A percentile compares a stretch with the other conserved stretches of the same genome.
Conservation (phyloP, 2,329 filamentous ascomycete species). For the Clonostachys chloroleuca region DNA sequence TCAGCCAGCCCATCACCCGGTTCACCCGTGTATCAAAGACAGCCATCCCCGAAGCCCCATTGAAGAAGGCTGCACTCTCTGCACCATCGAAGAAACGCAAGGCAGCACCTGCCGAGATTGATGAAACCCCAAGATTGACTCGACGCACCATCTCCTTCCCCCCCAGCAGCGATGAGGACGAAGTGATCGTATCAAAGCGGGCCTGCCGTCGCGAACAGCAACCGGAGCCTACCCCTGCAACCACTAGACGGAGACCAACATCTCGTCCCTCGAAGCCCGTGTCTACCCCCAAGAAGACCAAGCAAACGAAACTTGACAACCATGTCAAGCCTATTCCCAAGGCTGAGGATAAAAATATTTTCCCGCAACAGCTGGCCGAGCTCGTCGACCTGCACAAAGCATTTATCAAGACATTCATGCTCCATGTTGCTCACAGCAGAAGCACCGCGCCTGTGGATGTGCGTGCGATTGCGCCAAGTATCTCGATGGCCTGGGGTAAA, state of each 20-base stretch:
- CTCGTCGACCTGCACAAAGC: conserved; percentile 60
- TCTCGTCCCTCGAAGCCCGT: conserved; percentile 17
- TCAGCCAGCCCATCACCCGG: conserved; percentile 27
- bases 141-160: conserved; percentile 21
- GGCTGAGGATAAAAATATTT: conserved; percentile 12
- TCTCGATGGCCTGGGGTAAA: conserved; percentile 70
- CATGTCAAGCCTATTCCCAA: conserved; percentile 22
- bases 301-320: conserved; percentile 32
- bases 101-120: conserved; percentile 14
- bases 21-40: conserved; percentile 45
- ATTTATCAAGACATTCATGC: conserved; percentile 62
- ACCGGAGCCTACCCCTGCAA: conserved; percentile 1
- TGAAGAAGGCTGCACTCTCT: conserved; percentile 26
- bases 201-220: conserved; percentile 17
- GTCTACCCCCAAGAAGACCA: conserved; percentile 12
- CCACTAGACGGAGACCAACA: conserved; percentile 8
- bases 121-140: conserved; percentile 15
- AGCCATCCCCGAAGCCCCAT: conserved; percentile 14
- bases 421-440: conserved; percentile 69
- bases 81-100: conserved; percentile 30
- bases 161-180: conserved; percentile 25
- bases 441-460: conserved; percentile 59
- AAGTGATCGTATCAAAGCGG: conserved; percentile 13
- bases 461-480: conserved; percentile 52
- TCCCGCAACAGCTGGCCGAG: conserved; percentile 51